These are phyloP conservation scores for Cryphonectria nitschkei DNA, from an alignment of 2,329 filamentous ascomycete species.

Conservation along the genomic window DNA sequence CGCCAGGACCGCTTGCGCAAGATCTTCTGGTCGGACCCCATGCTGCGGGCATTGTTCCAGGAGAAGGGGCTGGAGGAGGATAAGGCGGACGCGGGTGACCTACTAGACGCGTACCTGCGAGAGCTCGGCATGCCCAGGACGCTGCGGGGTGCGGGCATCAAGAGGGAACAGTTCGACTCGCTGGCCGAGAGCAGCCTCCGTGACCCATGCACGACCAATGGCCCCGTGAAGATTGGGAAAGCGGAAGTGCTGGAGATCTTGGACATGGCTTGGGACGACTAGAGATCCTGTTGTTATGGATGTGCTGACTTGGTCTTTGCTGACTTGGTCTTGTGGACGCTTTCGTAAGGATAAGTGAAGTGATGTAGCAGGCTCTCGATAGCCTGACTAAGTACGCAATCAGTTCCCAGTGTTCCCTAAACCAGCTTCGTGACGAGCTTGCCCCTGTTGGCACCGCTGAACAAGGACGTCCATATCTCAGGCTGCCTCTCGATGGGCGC, in stretches of 20 bases:
- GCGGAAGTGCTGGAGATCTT: constrained; percentile 56
- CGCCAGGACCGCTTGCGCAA: constrained; percentile 46
- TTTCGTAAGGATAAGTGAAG: background rate
- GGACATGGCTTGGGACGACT: constrained; percentile 37
- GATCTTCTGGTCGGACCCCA: constrained; percentile 44
- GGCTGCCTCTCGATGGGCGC: constrained; percentile 36
- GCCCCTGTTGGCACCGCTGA: constrained; percentile 35
- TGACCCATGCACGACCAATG: constrained; percentile 54
- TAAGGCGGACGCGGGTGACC: constrained; percentile 52
- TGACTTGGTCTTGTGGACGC: background rate
- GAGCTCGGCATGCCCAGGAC: constrained; percentile 58
- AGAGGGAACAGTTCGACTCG: constrained; percentile 48
- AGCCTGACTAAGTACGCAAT: background rate
- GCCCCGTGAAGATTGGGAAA: constrained; percentile 54
- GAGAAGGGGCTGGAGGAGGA: constrained; percentile 26
- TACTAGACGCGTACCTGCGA: constrained; percentile 54
- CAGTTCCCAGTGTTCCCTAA: background rate
- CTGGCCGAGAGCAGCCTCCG: constrained; percentile 54
- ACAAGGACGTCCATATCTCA: constrained; percentile 36
- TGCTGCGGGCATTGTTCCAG: constrained; percentile 37
- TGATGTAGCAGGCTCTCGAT: background rate
- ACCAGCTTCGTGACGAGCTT: constrained; percentile 36
- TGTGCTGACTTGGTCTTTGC: background rate
- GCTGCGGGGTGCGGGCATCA: constrained; percentile 54
- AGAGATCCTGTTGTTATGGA: background rate